A percentile compares a stretch with the other conserved stretches of the same genome.
Evolutionary conservation across 768 basidiomycete genomes (phyloP).

Genomic region (Suillus ampliporus): DNA sequence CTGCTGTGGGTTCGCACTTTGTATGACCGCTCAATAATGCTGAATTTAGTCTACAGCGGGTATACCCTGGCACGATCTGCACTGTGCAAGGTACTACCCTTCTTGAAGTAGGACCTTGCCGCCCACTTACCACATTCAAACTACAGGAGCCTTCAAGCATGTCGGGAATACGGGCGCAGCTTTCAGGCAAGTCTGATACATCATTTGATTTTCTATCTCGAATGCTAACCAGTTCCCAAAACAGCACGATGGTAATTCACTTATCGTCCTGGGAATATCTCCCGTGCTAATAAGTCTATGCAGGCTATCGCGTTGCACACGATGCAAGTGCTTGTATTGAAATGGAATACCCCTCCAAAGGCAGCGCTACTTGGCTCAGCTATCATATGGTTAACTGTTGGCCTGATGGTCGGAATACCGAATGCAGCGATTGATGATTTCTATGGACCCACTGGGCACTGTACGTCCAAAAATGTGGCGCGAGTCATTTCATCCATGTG

Average conservation of each 20-base stretch:
- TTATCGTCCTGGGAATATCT: neutral
- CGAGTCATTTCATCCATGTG: neutral
- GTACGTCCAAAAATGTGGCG: constrained; percentile 30
- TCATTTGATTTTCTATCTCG: neutral
- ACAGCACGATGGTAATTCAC: constrained; percentile 25
- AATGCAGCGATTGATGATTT: constrained; percentile 39
- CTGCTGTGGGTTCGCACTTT: constrained; percentile 32
- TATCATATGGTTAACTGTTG: constrained; percentile 46
- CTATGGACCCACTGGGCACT: constrained; percentile 50
- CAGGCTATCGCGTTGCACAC: constrained; percentile 48
- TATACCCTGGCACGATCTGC: constrained; percentile 37
- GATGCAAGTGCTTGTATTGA: constrained; percentile 44
- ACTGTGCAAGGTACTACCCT: constrained; percentile 40
- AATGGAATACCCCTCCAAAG: constrained; percentile 34
- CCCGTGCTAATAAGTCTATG: constrained; percentile 1
- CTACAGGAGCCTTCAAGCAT: constrained; percentile 42
- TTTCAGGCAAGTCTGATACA: constrained; percentile 32
- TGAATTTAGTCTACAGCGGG: constrained; percentile 24
- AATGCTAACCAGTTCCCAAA: constrained; percentile 9
- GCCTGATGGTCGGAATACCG: constrained; percentile 46
- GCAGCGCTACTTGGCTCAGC: constrained; percentile 39
- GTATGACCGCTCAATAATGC: neutral
- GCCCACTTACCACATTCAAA: neutral
- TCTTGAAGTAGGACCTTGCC: neutral
- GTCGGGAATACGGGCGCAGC: constrained; percentile 49